phyloP scores from a whole-genome alignment of 2,329 filamentous ascomycete species.

The Phyllosticta citriasiana region DNA sequence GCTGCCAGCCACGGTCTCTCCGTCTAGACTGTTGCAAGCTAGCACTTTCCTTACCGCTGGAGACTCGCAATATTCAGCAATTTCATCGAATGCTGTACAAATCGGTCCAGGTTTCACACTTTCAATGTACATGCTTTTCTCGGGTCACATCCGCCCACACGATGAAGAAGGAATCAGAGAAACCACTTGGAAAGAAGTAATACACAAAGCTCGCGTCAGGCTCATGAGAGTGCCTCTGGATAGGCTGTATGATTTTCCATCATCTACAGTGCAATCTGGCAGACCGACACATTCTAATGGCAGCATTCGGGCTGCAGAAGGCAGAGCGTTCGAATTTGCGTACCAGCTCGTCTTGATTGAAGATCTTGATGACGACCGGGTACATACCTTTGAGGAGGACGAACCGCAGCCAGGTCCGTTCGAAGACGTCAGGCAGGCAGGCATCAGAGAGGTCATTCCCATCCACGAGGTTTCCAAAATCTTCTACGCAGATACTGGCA shows the following conservation, averaged over 20 bases:
- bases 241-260: constrained; percentile 38
- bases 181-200: constrained; percentile 88
- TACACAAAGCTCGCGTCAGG: constrained; percentile 83
- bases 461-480: constrained; percentile 76
- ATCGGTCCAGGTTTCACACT: constrained; percentile 80
- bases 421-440: constrained; percentile 51
- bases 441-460: constrained; percentile 56
- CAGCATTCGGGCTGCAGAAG: constrained; percentile 29
- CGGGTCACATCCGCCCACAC: constrained; percentile 56
- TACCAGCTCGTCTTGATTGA: constrained; percentile 79
- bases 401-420: constrained; percentile 47
- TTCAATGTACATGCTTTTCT: constrained; percentile 91
- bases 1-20: constrained; percentile 73
- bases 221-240: constrained; percentile 60
- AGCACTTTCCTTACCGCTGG: constrained; percentile 83
- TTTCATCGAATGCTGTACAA: constrained; percentile 57
- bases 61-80: constrained; percentile 68
- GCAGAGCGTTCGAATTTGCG: constrained; percentile 53
- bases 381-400: constrained; percentile 55
- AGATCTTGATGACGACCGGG: constrained; percentile 63
- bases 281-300: neutral
- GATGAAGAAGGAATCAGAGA: constrained; percentile 49
- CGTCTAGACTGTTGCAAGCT: constrained; percentile 81
- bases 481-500: constrained; percentile 85
- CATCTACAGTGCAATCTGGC: constrained; percentile 13